phyloP scores from a whole-genome alignment of 2,329 filamentous ascomycete species.

The Xylogone sp. region DNA sequence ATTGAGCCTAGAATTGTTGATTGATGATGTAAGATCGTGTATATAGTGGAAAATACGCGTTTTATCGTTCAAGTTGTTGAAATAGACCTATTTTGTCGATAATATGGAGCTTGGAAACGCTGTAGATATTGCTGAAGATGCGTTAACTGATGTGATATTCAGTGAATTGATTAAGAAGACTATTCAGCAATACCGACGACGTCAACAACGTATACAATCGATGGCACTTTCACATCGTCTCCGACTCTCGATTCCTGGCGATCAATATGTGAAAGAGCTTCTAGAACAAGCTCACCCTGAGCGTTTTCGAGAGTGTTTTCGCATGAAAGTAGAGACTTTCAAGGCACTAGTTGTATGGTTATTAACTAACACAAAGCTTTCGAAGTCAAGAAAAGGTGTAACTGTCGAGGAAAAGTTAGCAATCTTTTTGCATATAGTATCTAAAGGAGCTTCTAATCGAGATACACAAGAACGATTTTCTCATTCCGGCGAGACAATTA shows the following conservation, averaged over 20 bases:
- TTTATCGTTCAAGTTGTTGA: neutral
- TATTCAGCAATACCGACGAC: neutral
- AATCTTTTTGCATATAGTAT: slow-evolving; percentile 1
- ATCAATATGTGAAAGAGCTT: neutral
- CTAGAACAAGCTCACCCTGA: neutral
- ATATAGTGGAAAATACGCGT: neutral
- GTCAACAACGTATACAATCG: neutral
- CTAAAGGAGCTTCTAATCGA: neutral
- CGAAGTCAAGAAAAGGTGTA: neutral
- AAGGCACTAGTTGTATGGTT: neutral
- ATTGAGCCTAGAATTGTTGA: neutral
- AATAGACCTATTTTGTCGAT: neutral
- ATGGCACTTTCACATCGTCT: neutral
- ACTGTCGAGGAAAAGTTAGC: neutral
- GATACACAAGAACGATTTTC: neutral
- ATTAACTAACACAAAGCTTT: neutral
- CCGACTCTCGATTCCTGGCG: neutral
- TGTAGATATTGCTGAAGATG: neutral
- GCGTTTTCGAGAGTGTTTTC: neutral
- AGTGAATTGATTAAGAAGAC: neutral
- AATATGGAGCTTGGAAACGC: neutral
- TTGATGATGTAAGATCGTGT: neutral
- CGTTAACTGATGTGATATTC: neutral
- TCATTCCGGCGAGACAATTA: neutral
- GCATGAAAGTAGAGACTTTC: neutral